These are phyloP conservation scores for Hibiscus mutabilis DNA, from an alignment of 345 rosid genomes.

Conservation along the genomic window DNA sequence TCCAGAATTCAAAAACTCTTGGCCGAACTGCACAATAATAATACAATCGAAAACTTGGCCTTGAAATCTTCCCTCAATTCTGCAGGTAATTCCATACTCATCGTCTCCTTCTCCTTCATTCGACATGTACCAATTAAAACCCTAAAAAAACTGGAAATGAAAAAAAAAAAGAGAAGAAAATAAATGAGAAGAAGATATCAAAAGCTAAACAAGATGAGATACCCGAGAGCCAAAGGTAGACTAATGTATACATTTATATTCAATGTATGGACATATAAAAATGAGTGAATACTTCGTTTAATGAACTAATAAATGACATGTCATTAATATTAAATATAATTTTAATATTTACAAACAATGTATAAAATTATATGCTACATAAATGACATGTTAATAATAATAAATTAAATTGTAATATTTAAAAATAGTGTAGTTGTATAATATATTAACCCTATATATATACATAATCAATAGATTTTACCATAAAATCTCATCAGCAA, in stretches of 20 bases:
- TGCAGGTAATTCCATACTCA: not conserved
- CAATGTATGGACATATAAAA: not conserved
- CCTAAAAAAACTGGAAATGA: not conserved
- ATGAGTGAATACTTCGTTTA: no score
- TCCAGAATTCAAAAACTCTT: not conserved
- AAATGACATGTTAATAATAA: no score
- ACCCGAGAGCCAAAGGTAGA: not conserved
- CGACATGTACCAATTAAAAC: not conserved
- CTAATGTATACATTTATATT: not conserved
- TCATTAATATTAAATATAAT: no score
- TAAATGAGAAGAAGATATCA: not conserved
- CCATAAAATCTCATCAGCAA: no score
- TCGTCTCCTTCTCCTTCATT: not conserved
- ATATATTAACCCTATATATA: no score
- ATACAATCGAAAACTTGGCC: not conserved
- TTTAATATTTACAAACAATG: no score
- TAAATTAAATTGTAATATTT: no score
- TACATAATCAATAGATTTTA: no score
- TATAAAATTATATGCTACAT: no score
- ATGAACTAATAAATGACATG: no score
- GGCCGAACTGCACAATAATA: not conserved
- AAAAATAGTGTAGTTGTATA: no score
- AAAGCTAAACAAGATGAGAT: not conserved
- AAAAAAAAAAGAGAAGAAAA: not conserved
- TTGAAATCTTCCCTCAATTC: slow-evolving; percentile 7